Percentiles rank a stretch among this genome's conserved stretches.
phyloP scores from a whole-genome alignment of 2,329 filamentous ascomycete genomes.

The Monosporascus cannonballus region DNA sequence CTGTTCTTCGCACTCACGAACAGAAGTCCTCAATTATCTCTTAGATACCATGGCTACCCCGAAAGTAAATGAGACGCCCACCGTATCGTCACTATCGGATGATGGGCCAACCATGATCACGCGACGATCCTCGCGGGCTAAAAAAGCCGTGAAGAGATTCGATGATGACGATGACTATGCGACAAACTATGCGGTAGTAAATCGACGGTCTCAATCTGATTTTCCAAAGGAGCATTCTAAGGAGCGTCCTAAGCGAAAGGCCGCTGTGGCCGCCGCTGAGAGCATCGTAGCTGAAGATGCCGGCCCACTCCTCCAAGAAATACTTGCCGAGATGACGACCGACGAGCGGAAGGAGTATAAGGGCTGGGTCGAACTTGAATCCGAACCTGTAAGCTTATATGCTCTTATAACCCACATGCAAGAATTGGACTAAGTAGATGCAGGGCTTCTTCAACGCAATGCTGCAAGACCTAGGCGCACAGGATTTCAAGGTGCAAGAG shows the following conservation, averaged over 20 bases:
- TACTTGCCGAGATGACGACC: conserved; percentile 40
- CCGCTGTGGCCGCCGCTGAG: conserved; percentile 27
- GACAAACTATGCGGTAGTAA: conserved; percentile 10
- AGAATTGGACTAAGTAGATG: conserved; percentile 7
- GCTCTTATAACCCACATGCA: background rate
- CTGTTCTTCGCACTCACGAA: too few species aligned
- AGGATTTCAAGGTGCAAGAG: conserved; percentile 68
- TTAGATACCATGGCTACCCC: conserved; percentile 1
- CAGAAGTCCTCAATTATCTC: too few species aligned
- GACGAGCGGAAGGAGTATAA: conserved; percentile 57
- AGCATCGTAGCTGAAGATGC: conserved; percentile 28
- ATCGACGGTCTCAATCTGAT: conserved; percentile 5
- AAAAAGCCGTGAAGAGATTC: conserved; percentile 12
- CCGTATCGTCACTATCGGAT: background rate
- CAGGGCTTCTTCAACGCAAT: conserved; percentile 84
- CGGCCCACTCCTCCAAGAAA: conserved; percentile 32
- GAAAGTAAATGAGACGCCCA: background rate
- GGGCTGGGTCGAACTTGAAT: conserved; percentile 81
- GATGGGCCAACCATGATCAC: conserved; percentile 2
- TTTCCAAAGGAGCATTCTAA: background rate
- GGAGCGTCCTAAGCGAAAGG: conserved; percentile 39
- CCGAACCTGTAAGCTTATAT: conserved; percentile 63
- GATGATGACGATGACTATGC: conserved; percentile 16
- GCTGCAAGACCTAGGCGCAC: conserved; percentile 70
- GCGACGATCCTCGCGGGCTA: conserved; percentile 17